phyloP scores from a whole-genome alignment of 1,284 basidiomycete genomes.

The Fomitopsis betulina region DNA sequence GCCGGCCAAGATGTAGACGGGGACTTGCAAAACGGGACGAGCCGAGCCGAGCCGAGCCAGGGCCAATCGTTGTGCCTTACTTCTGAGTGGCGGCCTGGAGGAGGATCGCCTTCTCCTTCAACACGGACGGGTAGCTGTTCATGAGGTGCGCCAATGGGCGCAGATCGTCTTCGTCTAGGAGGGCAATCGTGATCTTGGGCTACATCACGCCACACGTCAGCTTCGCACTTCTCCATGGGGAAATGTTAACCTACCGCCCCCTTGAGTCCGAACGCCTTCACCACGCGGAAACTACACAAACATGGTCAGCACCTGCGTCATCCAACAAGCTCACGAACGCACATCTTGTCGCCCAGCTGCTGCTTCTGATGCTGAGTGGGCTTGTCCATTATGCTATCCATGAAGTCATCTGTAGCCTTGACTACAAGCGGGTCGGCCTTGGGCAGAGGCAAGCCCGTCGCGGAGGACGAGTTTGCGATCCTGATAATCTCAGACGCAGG shows the following conservation, averaged over 20 bases:
- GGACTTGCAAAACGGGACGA: not conserved
- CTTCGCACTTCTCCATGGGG: not conserved
- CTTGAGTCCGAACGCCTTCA: conserved; percentile 79
- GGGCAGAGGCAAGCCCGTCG: conserved; percentile 59
- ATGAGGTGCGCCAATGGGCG: conserved; percentile 79
- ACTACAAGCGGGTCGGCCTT: conserved; percentile 69
- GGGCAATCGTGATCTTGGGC: conserved; percentile 78
- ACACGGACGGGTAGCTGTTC: conserved; percentile 78
- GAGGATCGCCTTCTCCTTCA: conserved; percentile 69
- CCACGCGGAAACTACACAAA: conserved; percentile 58
- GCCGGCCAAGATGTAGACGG: not conserved
- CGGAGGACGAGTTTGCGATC: conserved; percentile 48
- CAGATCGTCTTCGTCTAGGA: conserved; percentile 83
- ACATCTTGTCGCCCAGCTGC: conserved; percentile 76
- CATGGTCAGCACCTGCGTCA: not conserved
- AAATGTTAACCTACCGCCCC: conserved; percentile 53
- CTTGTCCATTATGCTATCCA: conserved; percentile 65
- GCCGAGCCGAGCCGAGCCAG: too few species aligned
- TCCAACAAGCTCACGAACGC: conserved; percentile 22
- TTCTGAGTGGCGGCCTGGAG: conserved; percentile 32
- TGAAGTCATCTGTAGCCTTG: conserved; percentile 72
- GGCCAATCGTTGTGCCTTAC: conserved; percentile 10
- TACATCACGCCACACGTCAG: conserved; percentile 22
- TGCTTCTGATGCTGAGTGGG: conserved; percentile 74
- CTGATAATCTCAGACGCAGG: conserved; percentile 69